Conservation (phyloP, 2,329 filamentous ascomycete genomes). For the Diaporthe batatas region DNA sequence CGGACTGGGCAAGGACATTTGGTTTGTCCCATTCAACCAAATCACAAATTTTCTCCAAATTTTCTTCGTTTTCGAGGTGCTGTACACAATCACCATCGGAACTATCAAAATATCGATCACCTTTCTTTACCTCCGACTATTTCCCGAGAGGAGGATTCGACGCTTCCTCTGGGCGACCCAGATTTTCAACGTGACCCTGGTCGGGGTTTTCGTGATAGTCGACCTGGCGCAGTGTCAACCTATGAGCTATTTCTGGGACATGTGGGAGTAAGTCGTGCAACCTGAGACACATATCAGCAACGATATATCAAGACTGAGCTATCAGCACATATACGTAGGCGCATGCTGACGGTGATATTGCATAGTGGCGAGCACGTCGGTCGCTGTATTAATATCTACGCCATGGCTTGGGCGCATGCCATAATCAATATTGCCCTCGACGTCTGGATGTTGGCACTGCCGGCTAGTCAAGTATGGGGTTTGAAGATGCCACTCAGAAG, state of each 20-base stretch:
- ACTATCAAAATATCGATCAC: constrained; percentile 19
- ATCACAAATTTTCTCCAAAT: constrained; percentile 16
- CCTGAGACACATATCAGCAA: too few relatives aligned
- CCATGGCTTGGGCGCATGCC: constrained; percentile 30
- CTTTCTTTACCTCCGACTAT: constrained; percentile 24
- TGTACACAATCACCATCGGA: constrained; percentile 2
- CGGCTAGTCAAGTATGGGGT: constrained; percentile 21
- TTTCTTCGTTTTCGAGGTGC: constrained; percentile 21
- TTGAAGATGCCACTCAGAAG: constrained; percentile 28
- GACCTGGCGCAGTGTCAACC: constrained; percentile 18
- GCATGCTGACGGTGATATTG: background rate
- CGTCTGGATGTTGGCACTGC: constrained; percentile 23
- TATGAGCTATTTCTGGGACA: constrained; percentile 26
- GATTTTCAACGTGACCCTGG: constrained; percentile 3
- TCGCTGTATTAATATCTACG: constrained; percentile 27
- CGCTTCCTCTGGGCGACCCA: constrained; percentile 27
- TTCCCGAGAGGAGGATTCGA: background rate
- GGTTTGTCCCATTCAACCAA: constrained; percentile 18
- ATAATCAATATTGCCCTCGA: constrained; percentile 34
- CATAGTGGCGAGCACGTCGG: constrained; percentile 10
- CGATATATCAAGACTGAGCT: background rate
- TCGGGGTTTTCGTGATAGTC: constrained; percentile 7
- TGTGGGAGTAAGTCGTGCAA: constrained; percentile 9
- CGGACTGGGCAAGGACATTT: constrained; percentile 27
- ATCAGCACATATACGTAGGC: background rate